Evolutionary conservation across 257 asterid genomes (phyloP), one percentile per base, ranked within the genome.

Genomic region (Nicotiana benthamiana): DNA sequence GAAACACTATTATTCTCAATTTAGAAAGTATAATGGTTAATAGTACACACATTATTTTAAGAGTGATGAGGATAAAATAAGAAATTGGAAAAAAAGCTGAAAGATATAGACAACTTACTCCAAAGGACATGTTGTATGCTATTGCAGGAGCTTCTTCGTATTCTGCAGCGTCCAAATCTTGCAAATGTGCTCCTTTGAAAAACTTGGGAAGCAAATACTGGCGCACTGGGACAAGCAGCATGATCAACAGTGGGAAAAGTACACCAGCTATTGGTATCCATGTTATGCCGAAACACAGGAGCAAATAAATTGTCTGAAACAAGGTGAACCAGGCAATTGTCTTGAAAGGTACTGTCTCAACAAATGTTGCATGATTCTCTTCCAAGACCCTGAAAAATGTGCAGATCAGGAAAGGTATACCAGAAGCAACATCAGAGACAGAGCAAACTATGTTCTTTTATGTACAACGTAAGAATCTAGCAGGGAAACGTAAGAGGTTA

Each of bases 181-280:
- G 97, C 43, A 96, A 83, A 89, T 94, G 99, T 36, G 81, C 97
- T 26, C 87, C 94, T 86, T 94, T 94, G 92, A 94, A 96, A 77
- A 94, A 91, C 75, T 86, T 96, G 80, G 98, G 97, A 75, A 96
- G 97, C 30, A 90, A 57, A 83, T 94, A 94, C 82, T 96, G 97
- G 30, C 99, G 85, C 9, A 94, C 97, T 3, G 98, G 98, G 82
- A 96, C 94, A 6, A 96, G 98, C 63, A 94, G 93, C 97, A 96
- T 94, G 82, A 96, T 94, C 90, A 94, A 75, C 83, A 96, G 40
- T 3, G 99, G 99, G 85, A 96, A 96, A 48, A 96, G 94, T 27
- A 94, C 95, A 46, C 99, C 98, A 5, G 99, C 99, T 56, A 93
- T 88, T 10, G 99, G 99, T 72, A 96, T 91, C 99, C 98, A 96